Base-by-base conservation (phyloP, 1,284 basidiomycete genomes). In the Naganishia liquefaciens region DNA sequence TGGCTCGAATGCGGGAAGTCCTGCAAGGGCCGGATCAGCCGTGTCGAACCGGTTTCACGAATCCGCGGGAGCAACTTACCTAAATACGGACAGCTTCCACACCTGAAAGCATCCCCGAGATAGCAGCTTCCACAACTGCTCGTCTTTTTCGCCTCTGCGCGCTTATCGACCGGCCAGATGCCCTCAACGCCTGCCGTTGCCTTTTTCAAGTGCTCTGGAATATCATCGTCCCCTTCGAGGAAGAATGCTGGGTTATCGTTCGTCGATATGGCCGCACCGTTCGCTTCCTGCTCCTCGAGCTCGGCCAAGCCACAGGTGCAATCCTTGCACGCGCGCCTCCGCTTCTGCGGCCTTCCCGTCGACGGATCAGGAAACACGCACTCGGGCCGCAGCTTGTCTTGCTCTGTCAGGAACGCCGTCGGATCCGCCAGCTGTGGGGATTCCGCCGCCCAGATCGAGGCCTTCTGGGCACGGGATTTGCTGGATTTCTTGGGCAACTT, bases 61-160 rank as follows among this genome's bases (percentile, higher is more conserved):
- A 13, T 6, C 7, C 30, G 46, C 23, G 21, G 49, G 39, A 61
- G 60, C 53, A 33, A 84, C 88, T 71, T 70, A 95, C 93, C 95
- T 54, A 93, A 83, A 79, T 97, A 99, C 30, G 95, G 96, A 77
- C 95, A 99, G 66, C 90, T 87, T 21, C 87, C 89, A 79, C 95
- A 99, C 71, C 95, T 83, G 82, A 99, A 99, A 1, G 95, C 96
- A 79, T 99, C 95, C 11, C 95, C 96, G 57, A 99, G 82, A 82
- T 93, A 98, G 82, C 95, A 99, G 79, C 84, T 96, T n/a, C 93
- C 94, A 81, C 95, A 99, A 73, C 91, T 93, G 75, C 90, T 93
- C 54, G 93, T 98, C 71, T 65, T 87, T 73, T 80, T 82, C 71
- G 85, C 82, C 57, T 82, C 81, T 7, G 91, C 85, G 73, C 87